Evolutionary conservation across 768 basidiomycete species (phyloP).

Genomic region (Paxillus involutus): DNA sequence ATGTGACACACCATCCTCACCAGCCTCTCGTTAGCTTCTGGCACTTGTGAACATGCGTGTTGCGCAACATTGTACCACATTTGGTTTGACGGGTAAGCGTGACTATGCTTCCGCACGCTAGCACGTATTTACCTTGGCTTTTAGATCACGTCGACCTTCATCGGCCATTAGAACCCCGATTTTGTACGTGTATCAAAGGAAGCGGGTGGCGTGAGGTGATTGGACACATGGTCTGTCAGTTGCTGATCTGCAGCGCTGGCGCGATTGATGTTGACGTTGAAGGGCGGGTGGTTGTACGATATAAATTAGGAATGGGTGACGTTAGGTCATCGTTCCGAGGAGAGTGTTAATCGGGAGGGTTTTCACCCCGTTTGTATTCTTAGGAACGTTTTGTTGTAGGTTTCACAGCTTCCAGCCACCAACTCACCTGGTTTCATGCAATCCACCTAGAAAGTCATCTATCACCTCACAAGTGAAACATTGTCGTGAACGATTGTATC

Average conservation of each 20-base stretch:
- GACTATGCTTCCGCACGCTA: not conserved
- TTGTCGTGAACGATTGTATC: not conserved
- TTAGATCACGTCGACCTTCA: not conserved
- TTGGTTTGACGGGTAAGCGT: not conserved
- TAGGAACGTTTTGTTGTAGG: not conserved
- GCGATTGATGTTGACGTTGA: too few relatives aligned
- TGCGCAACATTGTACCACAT: not conserved
- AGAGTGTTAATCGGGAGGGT: not conserved
- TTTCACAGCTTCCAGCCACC: not conserved
- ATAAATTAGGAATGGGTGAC: not conserved
- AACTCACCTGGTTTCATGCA: not conserved
- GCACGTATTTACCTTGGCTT: not conserved
- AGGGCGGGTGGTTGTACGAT: constrained; percentile 5
- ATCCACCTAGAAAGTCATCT: too few relatives aligned
- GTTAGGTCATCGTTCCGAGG: not conserved
- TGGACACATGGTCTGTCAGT: not conserved
- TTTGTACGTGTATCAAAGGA: constrained; percentile 14
- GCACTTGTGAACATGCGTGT: not conserved
- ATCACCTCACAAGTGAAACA: not conserved
- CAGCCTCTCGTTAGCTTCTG: not conserved
- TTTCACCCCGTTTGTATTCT: not conserved
- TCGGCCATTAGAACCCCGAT: constrained; percentile 1
- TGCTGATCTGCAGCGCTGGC: not conserved
- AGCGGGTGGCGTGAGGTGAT: not conserved
- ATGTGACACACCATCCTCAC: not conserved